A percentile compares a stretch with the other conserved stretches of the same genome.
Conservation (phyloP, 805 yeast genomes). For the Groenewaldozyma tartarivorans region DNA sequence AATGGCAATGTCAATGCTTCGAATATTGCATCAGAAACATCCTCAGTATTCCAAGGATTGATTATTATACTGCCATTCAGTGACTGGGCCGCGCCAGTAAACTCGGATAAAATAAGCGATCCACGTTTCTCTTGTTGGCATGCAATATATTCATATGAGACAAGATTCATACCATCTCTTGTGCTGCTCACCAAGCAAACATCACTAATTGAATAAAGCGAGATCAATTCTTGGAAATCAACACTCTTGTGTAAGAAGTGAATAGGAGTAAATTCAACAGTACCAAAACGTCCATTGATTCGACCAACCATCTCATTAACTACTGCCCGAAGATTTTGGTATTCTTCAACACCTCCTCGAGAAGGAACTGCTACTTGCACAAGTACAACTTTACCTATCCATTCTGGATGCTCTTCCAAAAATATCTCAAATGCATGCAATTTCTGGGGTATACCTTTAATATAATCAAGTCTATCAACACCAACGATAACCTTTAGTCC, state of each 20-base stretch:
- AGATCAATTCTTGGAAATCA: slow-evolving; percentile 82
- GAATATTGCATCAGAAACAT: slow-evolving; percentile 71
- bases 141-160: slow-evolving; percentile 92
- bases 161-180: slow-evolving; percentile 97
- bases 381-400: slow-evolving; percentile 93
- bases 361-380: slow-evolving; percentile 98
- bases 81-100: slow-evolving; percentile 99
- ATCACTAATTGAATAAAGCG: slow-evolving; percentile 77
- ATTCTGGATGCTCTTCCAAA: slow-evolving; percentile 86
- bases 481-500: slow-evolving; percentile 88
- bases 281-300: slow-evolving; percentile 92
- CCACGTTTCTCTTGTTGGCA: slow-evolving; percentile 86
- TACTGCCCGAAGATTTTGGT: slow-evolving; percentile 83
- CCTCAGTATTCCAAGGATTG: slow-evolving; percentile 98
- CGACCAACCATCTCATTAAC: slow-evolving; percentile 96
- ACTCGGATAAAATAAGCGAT: slow-evolving; percentile 78
- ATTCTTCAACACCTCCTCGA: slow-evolving; percentile 96
- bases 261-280: slow-evolving; percentile 94
- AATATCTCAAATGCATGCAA: slow-evolving; percentile 93
- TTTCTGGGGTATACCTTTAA: slow-evolving; percentile 97
- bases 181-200: slow-evolving; percentile 91
- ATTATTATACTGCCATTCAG: slow-evolving; percentile 88
- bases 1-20: slow-evolving; percentile 80
- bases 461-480: slow-evolving; percentile 91
- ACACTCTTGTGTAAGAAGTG: slow-evolving; percentile 92